phyloP scores from a whole-genome alignment of 306 rosid genomes.

The Lablab purpureus region DNA sequence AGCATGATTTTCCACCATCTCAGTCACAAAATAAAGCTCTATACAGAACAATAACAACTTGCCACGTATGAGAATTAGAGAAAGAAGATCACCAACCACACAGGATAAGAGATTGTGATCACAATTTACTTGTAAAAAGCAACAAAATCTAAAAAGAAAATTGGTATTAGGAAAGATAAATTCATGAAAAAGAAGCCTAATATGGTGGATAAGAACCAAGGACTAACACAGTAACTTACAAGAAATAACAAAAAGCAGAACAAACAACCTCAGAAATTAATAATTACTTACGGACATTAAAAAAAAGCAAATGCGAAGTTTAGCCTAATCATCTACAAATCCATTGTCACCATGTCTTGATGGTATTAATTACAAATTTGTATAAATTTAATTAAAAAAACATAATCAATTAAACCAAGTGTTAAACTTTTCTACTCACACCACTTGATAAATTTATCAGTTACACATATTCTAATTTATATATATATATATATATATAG shows the following conservation, averaged over 20 bases:
- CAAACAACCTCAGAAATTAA: neutral
- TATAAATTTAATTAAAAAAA: neutral
- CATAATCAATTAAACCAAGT: neutral
- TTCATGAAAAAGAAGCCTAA: neutral
- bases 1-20: constrained; percentile 4
- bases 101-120: constrained; percentile 1
- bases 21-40: constrained; percentile 11
- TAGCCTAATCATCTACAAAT: neutral
- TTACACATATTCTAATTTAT: neutral
- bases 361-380: neutral
- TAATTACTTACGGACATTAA: neutral
- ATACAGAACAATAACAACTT: neutral
- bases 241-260: neutral
- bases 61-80: neutral
- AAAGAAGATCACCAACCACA: constrained; percentile 4
- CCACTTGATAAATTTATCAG: neutral
- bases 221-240: neutral
- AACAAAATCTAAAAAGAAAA: neutral
- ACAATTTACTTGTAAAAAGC: neutral
- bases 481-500: too few relatives aligned
- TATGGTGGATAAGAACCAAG: neutral
- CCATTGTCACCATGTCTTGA: neutral
- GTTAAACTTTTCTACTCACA: neutral
- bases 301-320: neutral
- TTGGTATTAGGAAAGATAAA: neutral